These are phyloP conservation scores for Anthostomella pinea DNA, from an alignment of 2,329 filamentous ascomycete species.

Conservation along the genomic window DNA sequence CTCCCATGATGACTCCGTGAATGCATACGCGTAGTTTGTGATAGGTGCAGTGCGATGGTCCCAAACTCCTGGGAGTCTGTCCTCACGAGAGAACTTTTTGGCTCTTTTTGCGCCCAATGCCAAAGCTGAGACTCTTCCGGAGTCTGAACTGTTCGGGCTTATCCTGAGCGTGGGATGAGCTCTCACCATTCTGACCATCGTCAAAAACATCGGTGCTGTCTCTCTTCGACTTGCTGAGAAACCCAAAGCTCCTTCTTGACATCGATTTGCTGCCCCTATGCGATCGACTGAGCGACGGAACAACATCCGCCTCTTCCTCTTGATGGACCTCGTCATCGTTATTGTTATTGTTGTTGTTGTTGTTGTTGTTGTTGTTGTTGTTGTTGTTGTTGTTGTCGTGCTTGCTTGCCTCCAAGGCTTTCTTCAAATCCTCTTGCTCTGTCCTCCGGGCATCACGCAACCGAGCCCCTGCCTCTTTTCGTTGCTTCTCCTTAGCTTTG, in stretches of 20 bases:
- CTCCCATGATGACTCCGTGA: no score
- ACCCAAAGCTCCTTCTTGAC: conserved; percentile 70
- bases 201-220: conserved; percentile 34
- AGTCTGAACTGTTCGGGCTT: conserved; percentile 44
- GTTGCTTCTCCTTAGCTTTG: conserved; percentile 44
- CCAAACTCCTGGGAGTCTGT: no score
- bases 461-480: conserved; percentile 35
- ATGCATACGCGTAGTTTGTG: conserved; percentile 1
- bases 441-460: conserved; percentile 39
- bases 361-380: no score
- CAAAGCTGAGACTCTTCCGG: conserved; percentile 65
- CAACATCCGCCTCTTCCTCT: conserved; percentile 47
- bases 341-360: no score
- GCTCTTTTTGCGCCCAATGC: conserved; percentile 70
- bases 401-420: conserved; percentile 55
- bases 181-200: conserved; percentile 32
- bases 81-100: conserved; percentile 40
- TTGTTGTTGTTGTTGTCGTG: conserved; percentile 56
- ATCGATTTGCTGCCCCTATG: conserved; percentile 75
- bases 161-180: conserved; percentile 24
- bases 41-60: no score
- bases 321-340: conserved; percentile 56
- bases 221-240: conserved; percentile 50
- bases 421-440: conserved; percentile 55
- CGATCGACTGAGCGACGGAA: conserved; percentile 56